Evolutionary conservation across 768 basidiomycete genomes (phyloP).

Genomic region (Cantharellus cinnabarinus): DNA sequence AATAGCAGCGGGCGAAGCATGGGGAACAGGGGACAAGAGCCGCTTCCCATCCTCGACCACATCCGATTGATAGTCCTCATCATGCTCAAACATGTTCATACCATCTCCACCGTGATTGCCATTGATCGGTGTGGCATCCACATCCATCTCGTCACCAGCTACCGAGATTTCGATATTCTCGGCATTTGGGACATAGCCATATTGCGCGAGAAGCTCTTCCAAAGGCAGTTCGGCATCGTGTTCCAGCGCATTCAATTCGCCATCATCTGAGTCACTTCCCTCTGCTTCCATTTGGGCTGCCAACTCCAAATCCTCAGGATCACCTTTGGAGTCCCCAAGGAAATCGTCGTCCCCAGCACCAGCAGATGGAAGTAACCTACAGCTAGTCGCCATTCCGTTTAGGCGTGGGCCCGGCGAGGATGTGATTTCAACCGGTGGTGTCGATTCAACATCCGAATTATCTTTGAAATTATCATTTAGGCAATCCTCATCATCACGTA

Average conservation of each 20-base stretch:
- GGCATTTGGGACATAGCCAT: conserved; percentile 15
- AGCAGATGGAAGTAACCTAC: too few relatives aligned
- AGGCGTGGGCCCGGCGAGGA: too few relatives aligned
- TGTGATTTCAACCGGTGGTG: too few relatives aligned
- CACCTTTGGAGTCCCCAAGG: conserved; percentile 10
- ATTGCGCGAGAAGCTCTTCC: conserved; percentile 19
- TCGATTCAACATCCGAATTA: too few relatives aligned
- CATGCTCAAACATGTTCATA: not conserved
- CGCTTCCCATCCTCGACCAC: not conserved
- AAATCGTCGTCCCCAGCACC: conserved; percentile 1
- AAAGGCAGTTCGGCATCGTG: conserved; percentile 23
- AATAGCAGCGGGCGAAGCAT: not conserved
- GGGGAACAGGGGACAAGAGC: not conserved
- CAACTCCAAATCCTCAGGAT: conserved; percentile 11
- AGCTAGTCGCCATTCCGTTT: too few relatives aligned
- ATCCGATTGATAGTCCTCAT: not conserved
- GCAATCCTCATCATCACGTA: too few relatives aligned
- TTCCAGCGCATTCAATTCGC: conserved; percentile 17
- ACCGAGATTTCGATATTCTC: not conserved
- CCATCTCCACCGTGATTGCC: not conserved
- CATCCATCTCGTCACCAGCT: not conserved
- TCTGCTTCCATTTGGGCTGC: conserved; percentile 14
- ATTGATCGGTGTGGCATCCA: not conserved
- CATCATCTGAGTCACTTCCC: conserved; percentile 10
- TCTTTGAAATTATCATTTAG: too few relatives aligned